These are phyloP conservation scores for Melampsora americana DNA, from an alignment of 1,284 basidiomycete species.

Conservation along the genomic window DNA sequence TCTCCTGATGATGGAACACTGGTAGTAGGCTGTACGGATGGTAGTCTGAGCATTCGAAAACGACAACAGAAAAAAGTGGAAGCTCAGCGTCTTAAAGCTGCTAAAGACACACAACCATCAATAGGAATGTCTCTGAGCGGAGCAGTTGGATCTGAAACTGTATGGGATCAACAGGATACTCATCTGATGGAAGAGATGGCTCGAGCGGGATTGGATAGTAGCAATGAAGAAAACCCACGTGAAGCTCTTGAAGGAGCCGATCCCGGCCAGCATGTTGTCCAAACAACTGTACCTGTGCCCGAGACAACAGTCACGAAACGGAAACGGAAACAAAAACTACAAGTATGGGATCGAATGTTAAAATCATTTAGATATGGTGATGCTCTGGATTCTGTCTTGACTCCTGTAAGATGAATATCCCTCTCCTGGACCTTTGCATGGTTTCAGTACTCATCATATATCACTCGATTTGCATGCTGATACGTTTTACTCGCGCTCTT, in stretches of 20 bases:
- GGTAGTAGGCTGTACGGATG: constrained; percentile 92
- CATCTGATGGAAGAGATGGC: constrained; percentile 47
- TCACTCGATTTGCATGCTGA: background rate
- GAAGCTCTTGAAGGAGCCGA: constrained; percentile 29
- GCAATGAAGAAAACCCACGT: constrained; percentile 45
- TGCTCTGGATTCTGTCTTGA: constrained; percentile 82
- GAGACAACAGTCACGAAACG: constrained; percentile 56
- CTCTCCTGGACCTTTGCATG: background rate
- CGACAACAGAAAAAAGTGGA: constrained; percentile 45
- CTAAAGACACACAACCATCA: constrained; percentile 25
- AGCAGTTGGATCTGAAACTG: constrained; percentile 46
- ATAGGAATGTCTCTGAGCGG: constrained; percentile 45
- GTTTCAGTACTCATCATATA: background rate
- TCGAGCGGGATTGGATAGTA: constrained; percentile 46
- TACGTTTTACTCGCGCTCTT: constrained; percentile 28
- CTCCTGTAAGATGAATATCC: constrained; percentile 62
- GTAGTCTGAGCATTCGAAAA: constrained; percentile 69
- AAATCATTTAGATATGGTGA: constrained; percentile 94
- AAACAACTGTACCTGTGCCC: constrained; percentile 18
- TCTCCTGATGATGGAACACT: constrained; percentile 96
- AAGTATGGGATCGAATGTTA: constrained; percentile 82
- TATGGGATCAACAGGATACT: constrained; percentile 46
- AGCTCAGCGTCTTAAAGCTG: constrained; percentile 43
- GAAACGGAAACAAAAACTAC: constrained; percentile 68
- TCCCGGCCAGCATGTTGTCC: constrained; percentile 23